Conservation (phyloP, 108 stramenopile genomes). For the Tribonema minus region DNA sequence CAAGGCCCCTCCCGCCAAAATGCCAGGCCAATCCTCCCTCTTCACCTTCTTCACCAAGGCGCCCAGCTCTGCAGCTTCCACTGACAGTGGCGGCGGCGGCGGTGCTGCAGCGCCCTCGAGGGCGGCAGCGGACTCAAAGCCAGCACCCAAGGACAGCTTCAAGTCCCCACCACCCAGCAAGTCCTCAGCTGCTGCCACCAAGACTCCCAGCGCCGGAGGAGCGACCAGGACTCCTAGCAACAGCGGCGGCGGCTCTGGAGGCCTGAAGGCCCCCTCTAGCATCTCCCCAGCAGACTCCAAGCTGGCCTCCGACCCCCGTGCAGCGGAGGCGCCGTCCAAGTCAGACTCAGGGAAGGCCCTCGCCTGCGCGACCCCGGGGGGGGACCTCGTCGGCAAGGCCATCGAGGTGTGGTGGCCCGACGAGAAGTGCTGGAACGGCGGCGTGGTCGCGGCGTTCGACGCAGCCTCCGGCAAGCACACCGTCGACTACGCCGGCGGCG, state of each 20-base stretch:
- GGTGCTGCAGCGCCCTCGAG: not conserved
- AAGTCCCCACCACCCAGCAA: too few relatives aligned
- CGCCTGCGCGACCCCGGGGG: too few relatives aligned
- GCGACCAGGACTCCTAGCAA: too few relatives aligned
- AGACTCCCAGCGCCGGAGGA: too few relatives aligned
- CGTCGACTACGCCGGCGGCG: slow-evolving; percentile 45
- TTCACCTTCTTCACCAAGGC: not conserved
- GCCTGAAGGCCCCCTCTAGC: too few relatives aligned
- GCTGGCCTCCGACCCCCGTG: not conserved
- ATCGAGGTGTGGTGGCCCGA: slow-evolving; percentile 45
- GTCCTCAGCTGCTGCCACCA: too few relatives aligned
- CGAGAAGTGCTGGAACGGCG: slow-evolving; percentile 43
- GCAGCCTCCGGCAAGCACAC: slow-evolving; percentile 25
- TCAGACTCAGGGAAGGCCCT: not conserved
- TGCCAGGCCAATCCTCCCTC: not conserved
- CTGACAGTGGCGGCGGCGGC: not conserved
- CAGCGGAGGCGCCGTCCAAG: too few relatives aligned
- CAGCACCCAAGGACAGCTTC: too few relatives aligned
- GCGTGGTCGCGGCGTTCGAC: slow-evolving; percentile 20
- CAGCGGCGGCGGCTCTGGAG: too few relatives aligned
- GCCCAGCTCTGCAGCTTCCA: too few relatives aligned
- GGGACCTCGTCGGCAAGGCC: slow-evolving; percentile 36
- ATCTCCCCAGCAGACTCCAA: too few relatives aligned
- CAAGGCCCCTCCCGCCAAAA: not conserved
- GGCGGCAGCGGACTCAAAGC: not conserved